Evolutionary conservation across 306 rosid species (phyloP).

Genomic region (Malus sylvestris): DNA sequence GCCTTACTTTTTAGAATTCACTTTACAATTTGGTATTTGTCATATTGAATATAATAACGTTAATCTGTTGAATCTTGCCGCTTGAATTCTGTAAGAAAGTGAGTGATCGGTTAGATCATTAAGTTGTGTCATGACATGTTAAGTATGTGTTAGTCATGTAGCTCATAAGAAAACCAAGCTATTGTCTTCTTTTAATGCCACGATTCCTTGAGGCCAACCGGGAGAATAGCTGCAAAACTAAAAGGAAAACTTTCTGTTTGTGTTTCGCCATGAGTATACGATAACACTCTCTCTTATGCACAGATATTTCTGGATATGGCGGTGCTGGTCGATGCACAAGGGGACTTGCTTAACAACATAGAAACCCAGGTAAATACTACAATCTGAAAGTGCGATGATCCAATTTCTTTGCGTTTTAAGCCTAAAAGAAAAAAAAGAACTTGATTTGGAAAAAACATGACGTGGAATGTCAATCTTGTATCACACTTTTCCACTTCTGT

Average conservation of each 20-base stretch:
- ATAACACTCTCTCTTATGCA: conserved; percentile 24
- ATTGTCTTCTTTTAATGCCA: neutral
- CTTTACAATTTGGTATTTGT: neutral
- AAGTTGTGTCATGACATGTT: neutral
- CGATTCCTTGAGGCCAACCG: neutral
- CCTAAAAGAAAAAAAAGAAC: too few relatives aligned
- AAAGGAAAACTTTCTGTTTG: neutral
- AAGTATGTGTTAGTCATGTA: neutral
- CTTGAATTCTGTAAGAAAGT: neutral
- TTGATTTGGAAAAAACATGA: too few relatives aligned
- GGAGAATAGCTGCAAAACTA: neutral
- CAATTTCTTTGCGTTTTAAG: neutral
- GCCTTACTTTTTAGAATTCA: neutral
- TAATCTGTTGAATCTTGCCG: neutral
- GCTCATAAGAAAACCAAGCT: neutral
- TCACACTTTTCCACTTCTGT: neutral
- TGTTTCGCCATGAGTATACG: neutral
- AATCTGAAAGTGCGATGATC: neutral
- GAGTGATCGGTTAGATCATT: neutral
- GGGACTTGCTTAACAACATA: conserved; percentile 85
- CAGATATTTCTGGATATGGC: conserved; percentile 94
- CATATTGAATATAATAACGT: neutral
- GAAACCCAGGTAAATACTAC: conserved; percentile 63
- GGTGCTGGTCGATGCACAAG: conserved; percentile 86
- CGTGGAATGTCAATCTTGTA: neutral